Conservation (phyloP, 441 rosid species). For the Cnidoscolus chayamansa region DNA sequence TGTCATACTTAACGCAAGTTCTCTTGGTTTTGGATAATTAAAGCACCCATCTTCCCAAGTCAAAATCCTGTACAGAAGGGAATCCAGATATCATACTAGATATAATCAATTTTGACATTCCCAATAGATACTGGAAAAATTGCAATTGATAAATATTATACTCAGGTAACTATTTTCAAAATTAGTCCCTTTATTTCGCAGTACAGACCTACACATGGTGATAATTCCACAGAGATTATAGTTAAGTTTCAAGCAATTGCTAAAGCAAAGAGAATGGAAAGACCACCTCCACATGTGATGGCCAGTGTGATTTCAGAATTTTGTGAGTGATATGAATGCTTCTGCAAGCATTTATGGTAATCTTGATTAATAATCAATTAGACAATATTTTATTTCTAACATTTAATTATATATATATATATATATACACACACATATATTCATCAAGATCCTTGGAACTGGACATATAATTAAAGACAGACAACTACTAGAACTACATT, state of each 20-base stretch:
- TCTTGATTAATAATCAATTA: background rate
- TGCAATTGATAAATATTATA: background rate
- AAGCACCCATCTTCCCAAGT: conserved; percentile 57
- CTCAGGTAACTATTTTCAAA: background rate
- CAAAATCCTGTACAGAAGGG: conserved; percentile 38
- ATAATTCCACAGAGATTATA: background rate
- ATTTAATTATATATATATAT: background rate
- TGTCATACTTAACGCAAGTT: conserved; percentile 13
- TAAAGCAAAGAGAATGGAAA: background rate
- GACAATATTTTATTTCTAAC: background rate
- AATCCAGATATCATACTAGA: background rate
- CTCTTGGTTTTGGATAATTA: conserved; percentile 33
- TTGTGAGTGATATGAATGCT: background rate
- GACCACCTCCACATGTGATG: background rate
- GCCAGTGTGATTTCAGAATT: background rate
- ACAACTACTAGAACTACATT: background rate
- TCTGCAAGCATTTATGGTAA: background rate
- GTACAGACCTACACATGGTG: background rate
- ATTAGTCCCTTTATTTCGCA: background rate
- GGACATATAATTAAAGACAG: background rate
- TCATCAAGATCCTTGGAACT: background rate
- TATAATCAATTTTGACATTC: background rate
- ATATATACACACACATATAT: no score
- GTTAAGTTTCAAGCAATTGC: background rate
- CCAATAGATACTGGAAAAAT: background rate